phyloP scores from a whole-genome alignment of 768 basidiomycete species.

The Leccinum truebloodii region DNA sequence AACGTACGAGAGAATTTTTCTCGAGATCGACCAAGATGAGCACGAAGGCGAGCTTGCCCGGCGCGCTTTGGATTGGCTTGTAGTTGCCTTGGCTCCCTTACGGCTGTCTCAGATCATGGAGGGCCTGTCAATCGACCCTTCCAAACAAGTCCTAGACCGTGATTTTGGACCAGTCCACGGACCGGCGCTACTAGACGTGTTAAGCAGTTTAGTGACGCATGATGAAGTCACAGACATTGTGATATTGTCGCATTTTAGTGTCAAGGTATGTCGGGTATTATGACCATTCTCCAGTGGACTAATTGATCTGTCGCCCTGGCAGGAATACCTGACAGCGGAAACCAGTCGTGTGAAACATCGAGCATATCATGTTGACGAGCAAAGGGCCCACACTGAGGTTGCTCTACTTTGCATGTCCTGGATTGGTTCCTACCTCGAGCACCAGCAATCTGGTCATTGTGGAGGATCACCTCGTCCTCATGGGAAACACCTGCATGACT shows the following conservation, averaged over 20 bases:
- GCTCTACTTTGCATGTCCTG: neutral
- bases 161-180: neutral
- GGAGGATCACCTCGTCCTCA: neutral
- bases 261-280: neutral
- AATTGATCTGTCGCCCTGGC: neutral
- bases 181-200: neutral
- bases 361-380: neutral
- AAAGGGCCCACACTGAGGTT: neutral
- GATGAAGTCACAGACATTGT: neutral
- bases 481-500: too few relatives aligned
- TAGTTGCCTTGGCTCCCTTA: constrained; percentile 11
- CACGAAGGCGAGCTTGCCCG: neutral
- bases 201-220: neutral
- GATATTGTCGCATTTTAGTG: neutral
- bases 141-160: neutral
- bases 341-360: neutral
- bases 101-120: constrained; percentile 11
- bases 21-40: neutral
- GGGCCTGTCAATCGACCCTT: constrained; percentile 5
- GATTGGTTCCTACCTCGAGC: neutral
- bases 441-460: neutral
- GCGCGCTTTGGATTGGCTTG: constrained; percentile 12
- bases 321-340: neutral
- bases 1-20: constrained; percentile 11
- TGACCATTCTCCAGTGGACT: too few relatives aligned